Evolutionary conservation across 306 rosid species (phyloP).

Genomic region (Erythrophleum fordii): DNA sequence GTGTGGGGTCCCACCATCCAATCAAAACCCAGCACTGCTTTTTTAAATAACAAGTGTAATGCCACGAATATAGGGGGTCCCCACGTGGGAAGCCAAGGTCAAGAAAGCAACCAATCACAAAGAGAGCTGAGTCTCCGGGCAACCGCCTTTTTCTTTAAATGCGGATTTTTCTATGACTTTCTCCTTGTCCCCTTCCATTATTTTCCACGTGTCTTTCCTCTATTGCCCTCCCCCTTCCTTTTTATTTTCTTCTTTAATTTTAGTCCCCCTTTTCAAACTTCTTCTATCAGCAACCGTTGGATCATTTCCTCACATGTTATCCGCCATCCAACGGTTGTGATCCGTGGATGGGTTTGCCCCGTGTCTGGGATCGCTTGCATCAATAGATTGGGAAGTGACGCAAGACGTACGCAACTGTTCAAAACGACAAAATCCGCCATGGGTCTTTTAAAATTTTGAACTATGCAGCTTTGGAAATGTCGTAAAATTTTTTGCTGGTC

Average conservation of each 20-base stretch:
- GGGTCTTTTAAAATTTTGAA: not conserved
- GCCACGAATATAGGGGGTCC: conserved; percentile 56
- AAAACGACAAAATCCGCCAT: conserved; percentile 38
- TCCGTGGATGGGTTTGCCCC: not conserved
- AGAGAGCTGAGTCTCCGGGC: conserved; percentile 57
- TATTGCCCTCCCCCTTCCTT: conserved; percentile 35
- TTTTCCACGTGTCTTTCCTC: conserved; percentile 57
- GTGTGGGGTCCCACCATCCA: conserved; percentile 24
- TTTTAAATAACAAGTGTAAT: conserved; percentile 30
- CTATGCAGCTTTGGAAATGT: not conserved
- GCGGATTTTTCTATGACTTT: conserved; percentile 63
- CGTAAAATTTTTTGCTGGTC: not conserved
- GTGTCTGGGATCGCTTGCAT: conserved; percentile 21
- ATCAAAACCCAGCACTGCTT: not conserved
- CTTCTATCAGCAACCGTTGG: not conserved
- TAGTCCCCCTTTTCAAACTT: not conserved
- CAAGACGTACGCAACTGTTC: conserved; percentile 40
- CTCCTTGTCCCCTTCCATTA: conserved; percentile 67
- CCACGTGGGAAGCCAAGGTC: conserved; percentile 64
- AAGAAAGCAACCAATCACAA: conserved; percentile 73
- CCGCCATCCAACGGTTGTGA: not conserved
- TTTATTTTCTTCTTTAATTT: not conserved
- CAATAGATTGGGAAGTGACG: conserved; percentile 47
- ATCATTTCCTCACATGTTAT: not conserved
- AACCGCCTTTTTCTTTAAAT: conserved; percentile 70